Percentiles rank a stretch among this genome's conserved stretches.
Conservation (phyloP, 805 yeast species). For the Sungouiozyma intestinalis region DNA sequence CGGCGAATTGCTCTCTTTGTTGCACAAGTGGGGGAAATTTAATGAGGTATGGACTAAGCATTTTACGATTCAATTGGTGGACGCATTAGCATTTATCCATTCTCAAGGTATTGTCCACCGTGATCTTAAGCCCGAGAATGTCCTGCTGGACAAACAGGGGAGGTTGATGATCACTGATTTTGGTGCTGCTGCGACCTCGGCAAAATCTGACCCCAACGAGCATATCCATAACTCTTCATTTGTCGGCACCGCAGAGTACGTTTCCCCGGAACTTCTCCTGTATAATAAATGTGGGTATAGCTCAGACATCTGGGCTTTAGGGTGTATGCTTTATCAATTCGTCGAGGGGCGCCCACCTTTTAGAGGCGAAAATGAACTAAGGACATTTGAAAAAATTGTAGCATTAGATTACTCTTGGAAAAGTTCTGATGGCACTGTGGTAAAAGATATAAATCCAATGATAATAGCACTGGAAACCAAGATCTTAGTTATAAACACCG, state of each 20-base stretch:
- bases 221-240: slow-evolving; percentile 47
- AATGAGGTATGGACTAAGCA: slow-evolving; percentile 67
- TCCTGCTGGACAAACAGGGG: slow-evolving; percentile 74
- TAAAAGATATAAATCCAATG: slow-evolving; percentile 38
- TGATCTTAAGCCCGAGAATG: slow-evolving; percentile 91
- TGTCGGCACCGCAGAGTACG: slow-evolving; percentile 97
- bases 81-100: slow-evolving; percentile 83
- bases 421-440: slow-evolving; percentile 15
- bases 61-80: slow-evolving; percentile 80
- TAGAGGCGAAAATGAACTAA: slow-evolving; percentile 74
- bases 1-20: slow-evolving; percentile 80
- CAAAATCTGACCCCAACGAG: slow-evolving; percentile 13
- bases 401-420: slow-evolving; percentile 61
- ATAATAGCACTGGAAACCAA: slow-evolving; percentile 58
- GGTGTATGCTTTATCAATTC: slow-evolving; percentile 78
- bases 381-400: slow-evolving; percentile 83
- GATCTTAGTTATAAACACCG: slow-evolving; percentile 63
- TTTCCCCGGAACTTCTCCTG: slow-evolving; percentile 79
- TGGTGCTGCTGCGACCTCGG: slow-evolving; percentile 75
- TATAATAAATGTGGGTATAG: slow-evolving; percentile 73
- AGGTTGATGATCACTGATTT: slow-evolving; percentile 89
- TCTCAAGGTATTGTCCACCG: slow-evolving; percentile 84
- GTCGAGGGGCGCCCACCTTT: slow-evolving; percentile 82
- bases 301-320: slow-evolving; percentile 90
- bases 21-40: slow-evolving; percentile 67